Percentiles rank a stretch among this genome's conserved stretches.
These are phyloP conservation scores for Cucumis variabilis DNA, from an alignment of 331 rosid genomes.

Conservation along the genomic window DNA sequence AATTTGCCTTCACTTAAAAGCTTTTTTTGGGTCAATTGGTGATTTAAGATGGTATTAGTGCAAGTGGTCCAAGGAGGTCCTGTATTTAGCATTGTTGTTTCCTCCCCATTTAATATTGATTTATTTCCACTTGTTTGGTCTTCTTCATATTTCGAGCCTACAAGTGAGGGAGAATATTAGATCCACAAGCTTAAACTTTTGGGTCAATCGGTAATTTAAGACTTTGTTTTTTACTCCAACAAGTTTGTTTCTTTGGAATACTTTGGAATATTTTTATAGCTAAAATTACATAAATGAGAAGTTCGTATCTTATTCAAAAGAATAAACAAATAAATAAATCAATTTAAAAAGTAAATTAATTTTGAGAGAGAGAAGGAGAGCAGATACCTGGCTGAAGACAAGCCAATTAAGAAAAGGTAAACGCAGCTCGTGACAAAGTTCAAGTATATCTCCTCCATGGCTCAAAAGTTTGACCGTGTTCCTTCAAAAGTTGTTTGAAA, in stretches of 20 bases:
- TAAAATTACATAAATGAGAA: not conserved
- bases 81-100: too few relatives aligned
- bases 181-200: too few relatives aligned
- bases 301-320: not conserved
- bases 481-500: conserved; percentile 51
- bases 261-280: not conserved
- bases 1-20: too few relatives aligned
- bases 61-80: too few relatives aligned
- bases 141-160: too few relatives aligned
- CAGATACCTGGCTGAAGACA: conserved; percentile 73
- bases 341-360: too few relatives aligned
- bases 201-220: too few relatives aligned
- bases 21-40: too few relatives aligned
- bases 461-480: conserved; percentile 90
- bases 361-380: not conserved
- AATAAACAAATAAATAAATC: not conserved
- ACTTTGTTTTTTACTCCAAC: not conserved
- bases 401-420: conserved; percentile 86
- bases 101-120: too few relatives aligned
- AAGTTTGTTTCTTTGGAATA: not conserved
- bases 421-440: conserved; percentile 91
- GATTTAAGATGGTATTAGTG: too few relatives aligned
- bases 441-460: conserved; percentile 95
- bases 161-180: too few relatives aligned
- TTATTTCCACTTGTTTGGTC: too few relatives aligned